Conservation (phyloP, 2,329 filamentous ascomycete species). For the Nigrospora oryzae region DNA sequence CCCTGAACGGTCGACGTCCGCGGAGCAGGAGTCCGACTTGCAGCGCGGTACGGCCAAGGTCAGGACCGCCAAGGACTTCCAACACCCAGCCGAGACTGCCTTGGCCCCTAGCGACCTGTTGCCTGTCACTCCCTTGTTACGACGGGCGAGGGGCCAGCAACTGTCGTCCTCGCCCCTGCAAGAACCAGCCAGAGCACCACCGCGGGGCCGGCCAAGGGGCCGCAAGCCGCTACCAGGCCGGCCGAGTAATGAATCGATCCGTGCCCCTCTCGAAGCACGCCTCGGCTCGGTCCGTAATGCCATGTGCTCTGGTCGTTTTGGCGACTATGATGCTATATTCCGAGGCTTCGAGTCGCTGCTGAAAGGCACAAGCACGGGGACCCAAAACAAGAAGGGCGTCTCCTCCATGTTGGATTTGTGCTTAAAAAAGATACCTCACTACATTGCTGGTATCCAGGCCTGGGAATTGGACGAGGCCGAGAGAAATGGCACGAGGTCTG, state of each 20-base stretch:
- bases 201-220: no score
- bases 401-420: constrained; percentile 40
- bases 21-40: no score
- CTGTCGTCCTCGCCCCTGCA: constrained; percentile 10
- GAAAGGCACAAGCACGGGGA: constrained; percentile 23
- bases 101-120: constrained; percentile 13
- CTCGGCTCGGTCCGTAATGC: constrained; percentile 23
- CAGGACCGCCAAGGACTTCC: constrained; percentile 9
- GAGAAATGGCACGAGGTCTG: constrained; percentile 24
- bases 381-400: constrained; percentile 13
- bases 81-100: constrained; percentile 3
- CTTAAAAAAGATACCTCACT: constrained; percentile 37
- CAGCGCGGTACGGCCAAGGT: not conserved
- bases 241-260: no score
- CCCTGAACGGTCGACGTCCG: not conserved
- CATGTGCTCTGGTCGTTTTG: constrained; percentile 18
- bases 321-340: constrained; percentile 35
- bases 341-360: constrained; percentile 35
- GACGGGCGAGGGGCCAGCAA: constrained; percentile 17
- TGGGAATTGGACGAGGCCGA: constrained; percentile 29
- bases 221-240: no score
- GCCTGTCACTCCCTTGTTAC: constrained; percentile 17
- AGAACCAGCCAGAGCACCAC: not conserved
- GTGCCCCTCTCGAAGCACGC: constrained; percentile 21
- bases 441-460: constrained; percentile 34